Conservation (phyloP, 2,329 filamentous ascomycete genomes). For the Anthostomella pinea region DNA sequence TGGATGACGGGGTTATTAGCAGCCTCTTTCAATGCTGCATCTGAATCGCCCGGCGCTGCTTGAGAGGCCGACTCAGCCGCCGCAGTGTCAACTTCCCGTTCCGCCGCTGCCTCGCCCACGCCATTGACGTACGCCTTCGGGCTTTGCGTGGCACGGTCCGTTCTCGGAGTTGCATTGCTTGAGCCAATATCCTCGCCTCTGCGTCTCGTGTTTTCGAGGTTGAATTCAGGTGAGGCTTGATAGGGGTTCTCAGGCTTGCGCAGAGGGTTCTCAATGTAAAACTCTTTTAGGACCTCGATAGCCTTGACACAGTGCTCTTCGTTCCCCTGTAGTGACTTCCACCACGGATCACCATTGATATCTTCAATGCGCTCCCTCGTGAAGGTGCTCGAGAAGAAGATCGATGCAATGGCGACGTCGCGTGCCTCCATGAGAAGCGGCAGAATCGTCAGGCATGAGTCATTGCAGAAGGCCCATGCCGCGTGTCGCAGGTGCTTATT, state of each 20-base stretch:
- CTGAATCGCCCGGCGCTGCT: constrained; percentile 30
- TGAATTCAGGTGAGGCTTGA: constrained; percentile 52
- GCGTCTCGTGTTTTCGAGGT: constrained; percentile 54
- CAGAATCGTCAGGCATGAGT: constrained; percentile 79
- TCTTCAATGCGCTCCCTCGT: constrained; percentile 75
- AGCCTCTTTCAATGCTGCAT: constrained; percentile 30
- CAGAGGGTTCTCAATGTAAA: constrained; percentile 63
- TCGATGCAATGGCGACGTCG: constrained; percentile 78
- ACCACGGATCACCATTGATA: constrained; percentile 77
- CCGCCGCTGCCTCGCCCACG: constrained; percentile 33
- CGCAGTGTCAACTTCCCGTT: constrained; percentile 25
- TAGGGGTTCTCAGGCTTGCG: constrained; percentile 53
- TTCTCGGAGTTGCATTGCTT: constrained; percentile 48
- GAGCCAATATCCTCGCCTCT: constrained; percentile 43
- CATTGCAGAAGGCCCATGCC: constrained; percentile 92
- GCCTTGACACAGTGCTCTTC: constrained; percentile 68
- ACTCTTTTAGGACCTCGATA: constrained; percentile 71
- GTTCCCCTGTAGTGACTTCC: constrained; percentile 72
- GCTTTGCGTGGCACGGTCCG: constrained; percentile 49
- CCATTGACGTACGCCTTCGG: constrained; percentile 42
- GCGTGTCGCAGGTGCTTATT: constrained; percentile 81
- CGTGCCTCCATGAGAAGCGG: constrained; percentile 77
- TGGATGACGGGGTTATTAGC: constrained; percentile 30
- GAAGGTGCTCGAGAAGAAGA: constrained; percentile 83
- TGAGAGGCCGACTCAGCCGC: constrained; percentile 36